Conservation (phyloP, 2,329 filamentous ascomycete genomes). For the Colletotrichum lindemuthianum region DNA sequence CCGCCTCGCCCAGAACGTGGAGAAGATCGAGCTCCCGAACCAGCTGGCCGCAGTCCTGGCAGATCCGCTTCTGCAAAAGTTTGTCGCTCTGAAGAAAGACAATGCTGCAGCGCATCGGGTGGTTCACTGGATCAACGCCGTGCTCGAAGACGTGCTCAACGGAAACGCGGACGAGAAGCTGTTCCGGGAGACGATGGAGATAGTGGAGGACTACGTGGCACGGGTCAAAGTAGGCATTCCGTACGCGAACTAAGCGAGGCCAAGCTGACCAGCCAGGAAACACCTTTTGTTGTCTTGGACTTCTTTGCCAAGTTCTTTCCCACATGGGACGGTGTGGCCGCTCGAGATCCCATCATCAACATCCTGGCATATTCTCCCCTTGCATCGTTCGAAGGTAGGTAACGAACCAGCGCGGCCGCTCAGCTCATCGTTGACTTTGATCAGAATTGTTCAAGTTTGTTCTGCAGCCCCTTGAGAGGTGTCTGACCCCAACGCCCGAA, state of each 20-base stretch:
- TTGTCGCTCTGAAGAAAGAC: constrained; percentile 72
- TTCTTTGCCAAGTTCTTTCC: constrained; percentile 64
- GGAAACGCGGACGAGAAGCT: constrained; percentile 60
- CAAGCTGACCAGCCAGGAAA: constrained; percentile 34
- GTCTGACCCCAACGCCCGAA: constrained; percentile 42
- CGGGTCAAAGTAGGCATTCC: constrained; percentile 62
- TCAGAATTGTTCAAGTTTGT: constrained; percentile 62
- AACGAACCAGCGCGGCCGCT: constrained; percentile 6
- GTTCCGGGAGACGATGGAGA: constrained; percentile 64
- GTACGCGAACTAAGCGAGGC: neutral
- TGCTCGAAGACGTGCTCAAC: constrained; percentile 64
- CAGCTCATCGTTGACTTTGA: constrained; percentile 37
- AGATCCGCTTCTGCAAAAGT: constrained; percentile 82
- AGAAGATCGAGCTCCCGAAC: constrained; percentile 83
- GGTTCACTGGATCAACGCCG: constrained; percentile 67
- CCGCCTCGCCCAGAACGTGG: constrained; percentile 76
- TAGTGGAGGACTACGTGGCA: constrained; percentile 65
- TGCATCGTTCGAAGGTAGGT: constrained; percentile 63
- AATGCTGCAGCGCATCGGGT: constrained; percentile 62
- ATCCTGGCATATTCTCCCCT: constrained; percentile 67
- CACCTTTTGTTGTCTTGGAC: constrained; percentile 57
- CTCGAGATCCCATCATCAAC: constrained; percentile 63
- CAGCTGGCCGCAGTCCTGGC: constrained; percentile 81
- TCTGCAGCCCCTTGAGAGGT: constrained; percentile 60
- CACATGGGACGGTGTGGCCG: constrained; percentile 70